phyloP scores from a whole-genome alignment of 2,329 filamentous ascomycete genomes.

The Fusarium begoniae region DNA sequence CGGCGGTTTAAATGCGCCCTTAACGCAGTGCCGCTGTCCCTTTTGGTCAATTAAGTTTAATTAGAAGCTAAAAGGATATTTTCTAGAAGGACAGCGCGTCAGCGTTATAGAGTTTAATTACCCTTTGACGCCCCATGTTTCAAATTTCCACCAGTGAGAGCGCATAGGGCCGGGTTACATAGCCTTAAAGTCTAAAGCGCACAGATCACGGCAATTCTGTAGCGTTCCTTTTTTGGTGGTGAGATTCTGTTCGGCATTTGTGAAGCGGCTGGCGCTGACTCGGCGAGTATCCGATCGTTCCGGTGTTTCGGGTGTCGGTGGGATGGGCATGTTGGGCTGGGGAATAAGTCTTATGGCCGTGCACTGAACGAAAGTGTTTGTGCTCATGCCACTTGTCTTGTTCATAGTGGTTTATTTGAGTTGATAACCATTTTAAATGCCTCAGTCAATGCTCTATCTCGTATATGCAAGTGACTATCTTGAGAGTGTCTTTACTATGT shows the following conservation, averaged over 20 bases:
- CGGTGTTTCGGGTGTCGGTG: not conserved
- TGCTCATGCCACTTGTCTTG: not conserved
- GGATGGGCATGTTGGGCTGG: not conserved
- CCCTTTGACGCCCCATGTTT: not conserved
- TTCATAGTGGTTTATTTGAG: not conserved
- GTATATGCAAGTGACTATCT: too few relatives aligned
- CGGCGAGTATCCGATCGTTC: not conserved
- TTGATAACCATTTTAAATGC: not conserved
- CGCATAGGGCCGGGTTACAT: not conserved
- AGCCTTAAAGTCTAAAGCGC: slow-evolving; percentile 10
- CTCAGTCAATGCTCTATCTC: not conserved
- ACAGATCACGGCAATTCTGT: slow-evolving; percentile 9
- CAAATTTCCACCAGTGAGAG: not conserved
- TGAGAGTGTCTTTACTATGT: too few relatives aligned
- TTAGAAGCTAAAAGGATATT: not conserved
- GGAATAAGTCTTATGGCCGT: not conserved
- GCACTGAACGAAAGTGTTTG: not conserved
- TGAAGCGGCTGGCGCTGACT: not conserved
- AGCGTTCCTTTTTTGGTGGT: not conserved
- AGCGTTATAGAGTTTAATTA: slow-evolving; percentile 11
- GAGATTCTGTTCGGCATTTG: not conserved
- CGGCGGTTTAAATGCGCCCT: not conserved
- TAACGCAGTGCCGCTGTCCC: not conserved
- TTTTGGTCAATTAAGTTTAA: slow-evolving; percentile 8
- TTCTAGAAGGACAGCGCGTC: not conserved